Conservation (phyloP, 164 flowering plant species). For the Houttuynia cordata region DNA sequence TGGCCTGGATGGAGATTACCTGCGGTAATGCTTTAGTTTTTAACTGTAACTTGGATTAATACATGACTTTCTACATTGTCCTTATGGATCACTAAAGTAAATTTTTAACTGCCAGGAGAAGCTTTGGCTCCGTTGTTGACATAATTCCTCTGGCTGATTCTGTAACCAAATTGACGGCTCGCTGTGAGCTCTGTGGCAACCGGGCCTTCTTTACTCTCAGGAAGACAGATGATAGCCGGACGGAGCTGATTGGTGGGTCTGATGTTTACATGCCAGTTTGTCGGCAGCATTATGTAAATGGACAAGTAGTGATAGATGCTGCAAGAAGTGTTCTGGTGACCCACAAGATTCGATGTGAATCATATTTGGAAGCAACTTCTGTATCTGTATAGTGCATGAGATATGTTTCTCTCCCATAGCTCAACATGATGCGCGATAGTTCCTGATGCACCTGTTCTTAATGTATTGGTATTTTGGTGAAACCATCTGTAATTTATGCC, state of each 20-base stretch:
- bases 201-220: conserved; percentile 73
- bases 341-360: conserved; percentile 9
- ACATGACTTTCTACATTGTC: not conserved
- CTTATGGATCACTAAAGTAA: not conserved
- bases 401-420: not conserved
- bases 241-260: conserved; percentile 79
- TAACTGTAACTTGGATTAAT: not conserved
- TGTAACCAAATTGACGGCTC: conserved; percentile 74
- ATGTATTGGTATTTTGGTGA: not conserved
- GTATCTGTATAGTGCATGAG: conserved; percentile 3
- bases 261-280: conserved; percentile 96
- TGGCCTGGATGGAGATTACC: conserved; percentile 91
- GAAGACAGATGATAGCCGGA: conserved; percentile 52
- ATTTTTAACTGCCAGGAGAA: conserved; percentile 41
- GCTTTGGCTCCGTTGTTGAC: conserved; percentile 84
- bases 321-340: conserved; percentile 25
- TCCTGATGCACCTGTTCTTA: not conserved
- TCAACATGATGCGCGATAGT: not conserved
- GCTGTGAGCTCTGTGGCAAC: conserved; percentile 84
- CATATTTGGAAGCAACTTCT: conserved; percentile 23
- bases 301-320: conserved; percentile 45
- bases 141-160: conserved; percentile 82
- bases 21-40: conserved; percentile 34
- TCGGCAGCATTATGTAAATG: conserved; percentile 68
- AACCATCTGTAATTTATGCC: not conserved